phyloP scores from a whole-genome alignment of 805 yeast species.

The Kuraishia piskuri region DNA sequence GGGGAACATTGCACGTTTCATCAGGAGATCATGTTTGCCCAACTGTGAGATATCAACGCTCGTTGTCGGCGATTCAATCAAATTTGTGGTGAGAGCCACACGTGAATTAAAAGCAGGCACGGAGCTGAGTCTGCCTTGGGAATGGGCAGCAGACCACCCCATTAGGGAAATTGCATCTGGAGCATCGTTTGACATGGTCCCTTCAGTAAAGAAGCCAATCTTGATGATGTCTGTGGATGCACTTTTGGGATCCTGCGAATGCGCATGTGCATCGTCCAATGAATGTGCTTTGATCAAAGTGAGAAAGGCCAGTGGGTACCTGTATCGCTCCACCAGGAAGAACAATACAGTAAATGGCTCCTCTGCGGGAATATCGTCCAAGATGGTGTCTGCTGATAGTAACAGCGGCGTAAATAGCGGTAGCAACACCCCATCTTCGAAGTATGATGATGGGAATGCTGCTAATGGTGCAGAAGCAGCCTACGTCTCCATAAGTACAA shows the following conservation, averaged over 20 bases:
- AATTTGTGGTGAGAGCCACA: slow-evolving; percentile 49
- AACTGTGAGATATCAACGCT: slow-evolving; percentile 59
- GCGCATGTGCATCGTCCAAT: slow-evolving; percentile 42
- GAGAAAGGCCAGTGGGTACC: slow-evolving; percentile 51
- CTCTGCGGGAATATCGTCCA: background rate
- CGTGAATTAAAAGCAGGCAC: slow-evolving; percentile 51
- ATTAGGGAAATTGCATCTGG: slow-evolving; percentile 44
- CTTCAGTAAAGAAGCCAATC: slow-evolving; percentile 42
- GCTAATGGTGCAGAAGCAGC: slow-evolving; percentile 19
- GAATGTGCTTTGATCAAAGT: slow-evolving; percentile 54
- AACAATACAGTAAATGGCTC: slow-evolving; percentile 3
- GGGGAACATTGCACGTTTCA: slow-evolving; percentile 70
- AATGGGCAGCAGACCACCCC: slow-evolving; percentile 80
- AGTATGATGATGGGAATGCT: slow-evolving; percentile 8
- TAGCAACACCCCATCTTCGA: slow-evolving; percentile 22
- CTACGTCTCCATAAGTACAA: slow-evolving; percentile 21
- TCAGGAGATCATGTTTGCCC: slow-evolving; percentile 69
- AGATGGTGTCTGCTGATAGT: background rate
- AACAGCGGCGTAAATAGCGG: slow-evolving; percentile 24
- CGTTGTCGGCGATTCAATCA: slow-evolving; percentile 29
- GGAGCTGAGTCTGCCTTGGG: slow-evolving; percentile 79
- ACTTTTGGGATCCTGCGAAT: slow-evolving; percentile 52
- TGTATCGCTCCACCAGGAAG: slow-evolving; percentile 51
- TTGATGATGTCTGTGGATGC: slow-evolving; percentile 57
- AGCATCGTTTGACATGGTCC: slow-evolving; percentile 42